Base-by-base conservation (phyloP, 495 filamentous ascomycete genomes). In the Arthonia radiata region DNA sequence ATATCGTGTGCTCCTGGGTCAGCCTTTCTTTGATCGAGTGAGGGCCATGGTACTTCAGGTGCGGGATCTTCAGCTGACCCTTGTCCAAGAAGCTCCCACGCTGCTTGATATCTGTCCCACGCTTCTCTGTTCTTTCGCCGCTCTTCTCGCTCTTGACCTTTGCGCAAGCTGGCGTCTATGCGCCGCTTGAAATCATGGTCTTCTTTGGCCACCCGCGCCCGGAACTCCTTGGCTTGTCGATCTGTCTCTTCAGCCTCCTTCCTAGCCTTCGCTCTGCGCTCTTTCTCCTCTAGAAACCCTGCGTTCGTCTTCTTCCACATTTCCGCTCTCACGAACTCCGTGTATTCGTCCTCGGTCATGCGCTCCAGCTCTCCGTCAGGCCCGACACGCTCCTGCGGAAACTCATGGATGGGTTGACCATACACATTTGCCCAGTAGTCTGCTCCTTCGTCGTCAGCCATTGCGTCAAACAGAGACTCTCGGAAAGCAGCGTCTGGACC, bases 391-490 rank as follows among this genome's bases (percentile, higher is more conserved):
- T 48, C 24, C 27, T 41, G 33, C 1, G 61, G 41, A 34, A 73
- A 80, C 3, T 43, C 59, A 37, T 77, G 71, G 28, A 94, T 75
- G 1, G 83, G 83, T 41, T 94, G 81, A 9, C 82, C 81, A 48
- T 92, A 97, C 26, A 94, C 79, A 18, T 65, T 61, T 43, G 91
- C 72, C 86, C 86, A 97, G 53, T 78, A 94, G 18, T 64, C 64
- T 23, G 86, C 86, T 19, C 86, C 86, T 52, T 97, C 86, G 49
- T 97, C 86, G 48, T 97, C 86, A 21, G 81, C 89, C 46, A 97
- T 69, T n/a, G 86, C 86, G 47, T 97, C 86, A 55, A 94, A 92
- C 25, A 94, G 67, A n/a, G 78, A 86, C 52, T 91, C 78, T 15
- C 78, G 71, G 48, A 97, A 97, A 10, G 82, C 81, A 6, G 57